Evolutionary conservation across 78 protist species (phyloP).

Genomic region (Tieghemostelium lacteum): DNA sequence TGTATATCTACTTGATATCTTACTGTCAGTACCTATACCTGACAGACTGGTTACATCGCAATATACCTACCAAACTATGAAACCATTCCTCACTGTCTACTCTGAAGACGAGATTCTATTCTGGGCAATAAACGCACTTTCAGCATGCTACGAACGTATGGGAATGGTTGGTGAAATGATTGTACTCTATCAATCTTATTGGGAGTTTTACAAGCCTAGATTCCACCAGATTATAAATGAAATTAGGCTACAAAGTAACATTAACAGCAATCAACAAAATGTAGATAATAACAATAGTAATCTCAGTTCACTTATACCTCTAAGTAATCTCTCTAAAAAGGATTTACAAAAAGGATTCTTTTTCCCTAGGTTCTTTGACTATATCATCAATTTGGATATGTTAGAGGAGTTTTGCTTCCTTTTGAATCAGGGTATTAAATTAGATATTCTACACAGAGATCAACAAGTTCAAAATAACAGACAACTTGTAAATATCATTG

Average conservation of each 20-base stretch:
- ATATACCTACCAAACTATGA: conserved; percentile 7
- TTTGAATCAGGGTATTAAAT: conserved; percentile 19
- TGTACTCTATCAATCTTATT: conserved; percentile 56
- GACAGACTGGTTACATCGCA: background rate
- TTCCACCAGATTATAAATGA: conserved; percentile 32
- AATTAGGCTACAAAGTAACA: background rate
- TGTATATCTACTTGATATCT: conserved; percentile 21
- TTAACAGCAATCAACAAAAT: background rate
- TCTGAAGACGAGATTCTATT: conserved; percentile 32
- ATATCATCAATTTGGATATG: conserved; percentile 59
- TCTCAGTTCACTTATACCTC: background rate
- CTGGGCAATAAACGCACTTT: conserved; percentile 39
- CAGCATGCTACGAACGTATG: conserved; percentile 50
- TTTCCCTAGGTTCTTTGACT: conserved; percentile 68
- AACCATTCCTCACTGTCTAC: conserved; percentile 14
- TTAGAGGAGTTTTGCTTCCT: conserved; percentile 44
- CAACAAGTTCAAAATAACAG: conserved; percentile 2
- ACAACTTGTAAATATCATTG: conserved; percentile 21
- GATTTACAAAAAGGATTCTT: conserved; percentile 62
- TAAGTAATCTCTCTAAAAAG: conserved; percentile 38
- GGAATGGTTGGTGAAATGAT: conserved; percentile 76
- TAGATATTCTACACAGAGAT: conserved; percentile 48
- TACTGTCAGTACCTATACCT: conserved; percentile 32
- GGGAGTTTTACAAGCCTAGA: conserved; percentile 45
- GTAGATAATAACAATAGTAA: background rate